Evolutionary conservation across 2,329 filamentous ascomycete species (phyloP).

Genomic region (Chalara sp.): DNA sequence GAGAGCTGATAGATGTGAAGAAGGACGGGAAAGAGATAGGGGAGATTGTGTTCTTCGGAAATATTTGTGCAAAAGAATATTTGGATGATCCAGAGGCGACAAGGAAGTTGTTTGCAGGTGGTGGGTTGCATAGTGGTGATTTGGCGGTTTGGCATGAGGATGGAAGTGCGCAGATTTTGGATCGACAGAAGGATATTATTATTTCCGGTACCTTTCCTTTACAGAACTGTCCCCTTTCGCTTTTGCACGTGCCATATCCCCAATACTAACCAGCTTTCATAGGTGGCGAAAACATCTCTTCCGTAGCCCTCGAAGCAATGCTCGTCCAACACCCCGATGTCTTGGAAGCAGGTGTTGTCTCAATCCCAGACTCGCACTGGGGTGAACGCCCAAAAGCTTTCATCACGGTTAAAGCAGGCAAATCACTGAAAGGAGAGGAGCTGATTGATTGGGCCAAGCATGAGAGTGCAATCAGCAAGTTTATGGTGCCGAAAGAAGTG

Average conservation of each 20-base stretch:
- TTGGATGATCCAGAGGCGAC: conserved; percentile 87
- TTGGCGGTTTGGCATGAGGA: conserved; percentile 90
- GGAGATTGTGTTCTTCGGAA: conserved; percentile 81
- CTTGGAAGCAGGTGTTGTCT: conserved; percentile 86
- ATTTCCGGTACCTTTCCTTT: conserved; percentile 63
- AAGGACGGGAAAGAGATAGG: conserved; percentile 70
- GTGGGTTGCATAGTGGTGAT: conserved; percentile 83
- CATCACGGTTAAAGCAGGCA: conserved; percentile 70
- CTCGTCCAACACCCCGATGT: conserved; percentile 82
- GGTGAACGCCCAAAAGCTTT: conserved; percentile 95
- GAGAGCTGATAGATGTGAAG: conserved; percentile 58
- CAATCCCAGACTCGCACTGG: conserved; percentile 84
- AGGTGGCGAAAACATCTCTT: conserved; percentile 97
- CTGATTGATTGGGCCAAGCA: conserved; percentile 83
- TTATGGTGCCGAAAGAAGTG: conserved; percentile 73
- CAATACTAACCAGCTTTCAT: not conserved
- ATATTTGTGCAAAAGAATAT: conserved; percentile 88
- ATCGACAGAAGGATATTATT: conserved; percentile 95
- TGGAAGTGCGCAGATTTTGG: conserved; percentile 84
- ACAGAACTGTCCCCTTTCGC: too few species aligned
- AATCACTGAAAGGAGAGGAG: conserved; percentile 52
- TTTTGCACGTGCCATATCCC: too few species aligned
- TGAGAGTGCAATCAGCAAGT: conserved; percentile 74
- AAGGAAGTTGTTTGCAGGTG: conserved; percentile 77
- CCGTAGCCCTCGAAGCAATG: conserved; percentile 85